Evolutionary conservation across 148 eudicot species (phyloP).

Genomic region (Rhododendron kiyosumense): DNA sequence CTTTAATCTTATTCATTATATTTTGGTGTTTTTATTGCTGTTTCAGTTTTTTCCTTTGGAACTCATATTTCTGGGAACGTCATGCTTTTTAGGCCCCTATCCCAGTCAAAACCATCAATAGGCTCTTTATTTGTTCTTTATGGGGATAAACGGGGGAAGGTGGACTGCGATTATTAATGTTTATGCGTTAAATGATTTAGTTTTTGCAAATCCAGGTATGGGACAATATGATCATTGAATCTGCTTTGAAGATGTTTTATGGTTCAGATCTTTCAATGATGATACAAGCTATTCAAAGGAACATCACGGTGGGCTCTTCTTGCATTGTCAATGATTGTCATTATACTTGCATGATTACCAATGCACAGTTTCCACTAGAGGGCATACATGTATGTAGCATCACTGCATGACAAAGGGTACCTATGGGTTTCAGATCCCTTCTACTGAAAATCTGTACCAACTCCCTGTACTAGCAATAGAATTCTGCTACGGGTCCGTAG

Average conservation of each 20-base stretch:
- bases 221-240: slow-evolving; percentile 85
- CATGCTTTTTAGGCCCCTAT: background rate
- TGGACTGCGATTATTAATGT: background rate
- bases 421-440: background rate
- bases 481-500: background rate
- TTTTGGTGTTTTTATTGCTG: background rate
- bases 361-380: background rate
- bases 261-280: slow-evolving; percentile 45
- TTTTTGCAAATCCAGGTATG: slow-evolving; percentile 54
- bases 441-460: background rate
- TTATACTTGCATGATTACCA: background rate
- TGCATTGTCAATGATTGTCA: background rate
- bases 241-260: slow-evolving; percentile 79
- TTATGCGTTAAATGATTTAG: background rate
- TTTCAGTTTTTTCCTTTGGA: background rate
- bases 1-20: too few relatives aligned
- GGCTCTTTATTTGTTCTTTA: background rate
- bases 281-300: slow-evolving; percentile 70
- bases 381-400: background rate
- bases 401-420: background rate
- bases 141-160: background rate
- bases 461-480: background rate
- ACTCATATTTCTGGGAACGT: background rate
- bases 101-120: background rate
- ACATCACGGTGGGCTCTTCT: slow-evolving; percentile 60